A percentile compares a stretch with the other conserved stretches of the same genome.
Evolutionary conservation across 345 rosid genomes (phyloP).

Genomic region (Chamaenerion angustifolium): DNA sequence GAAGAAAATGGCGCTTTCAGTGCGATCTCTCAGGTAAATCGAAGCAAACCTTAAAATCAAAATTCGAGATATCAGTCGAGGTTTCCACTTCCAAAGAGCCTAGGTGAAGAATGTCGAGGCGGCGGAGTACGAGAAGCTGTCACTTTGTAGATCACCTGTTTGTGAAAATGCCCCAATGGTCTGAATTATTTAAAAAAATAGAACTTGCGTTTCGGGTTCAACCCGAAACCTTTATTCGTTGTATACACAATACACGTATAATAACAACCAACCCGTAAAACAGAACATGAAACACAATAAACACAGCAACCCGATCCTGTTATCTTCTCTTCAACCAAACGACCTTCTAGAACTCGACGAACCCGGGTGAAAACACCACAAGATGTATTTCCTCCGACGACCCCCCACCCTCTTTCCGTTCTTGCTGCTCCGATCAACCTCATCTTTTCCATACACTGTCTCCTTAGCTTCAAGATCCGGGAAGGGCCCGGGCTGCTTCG

Average conservation of each 20-base stretch:
- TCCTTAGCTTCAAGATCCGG: conserved; percentile 5
- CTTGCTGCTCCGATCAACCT: conserved; percentile 7
- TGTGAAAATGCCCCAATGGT: conserved; percentile 37
- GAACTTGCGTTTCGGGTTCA: too few species aligned
- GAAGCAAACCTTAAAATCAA: conserved; percentile 21
- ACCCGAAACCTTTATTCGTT: too few species aligned
- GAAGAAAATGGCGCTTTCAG: conserved; percentile 29
- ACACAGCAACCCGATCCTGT: too few species aligned
- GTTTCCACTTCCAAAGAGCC: conserved; percentile 13
- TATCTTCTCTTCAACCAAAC: background rate
- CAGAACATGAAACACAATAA: too few species aligned
- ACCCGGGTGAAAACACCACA: conserved; percentile 27
- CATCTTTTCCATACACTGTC: conserved; percentile 2
- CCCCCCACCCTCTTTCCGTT: conserved; percentile 8
- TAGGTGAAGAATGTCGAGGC: background rate
- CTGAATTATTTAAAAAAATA: too few species aligned
- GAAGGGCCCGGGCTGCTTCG: conserved; percentile 3
- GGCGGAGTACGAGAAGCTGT: background rate
- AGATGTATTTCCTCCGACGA: conserved; percentile 8
- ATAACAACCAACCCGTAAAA: too few species aligned
- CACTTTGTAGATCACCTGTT: conserved; percentile 26
- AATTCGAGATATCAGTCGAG: conserved; percentile 14
- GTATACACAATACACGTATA: too few species aligned
- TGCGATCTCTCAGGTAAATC: conserved; percentile 46
- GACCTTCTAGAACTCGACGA: background rate